Percentiles rank a stretch among this genome's conserved stretches.
These are phyloP conservation scores for Phaeosphaeriaceae sp. DNA, from an alignment of 2,329 filamentous ascomycete genomes.

Conservation along the genomic window DNA sequence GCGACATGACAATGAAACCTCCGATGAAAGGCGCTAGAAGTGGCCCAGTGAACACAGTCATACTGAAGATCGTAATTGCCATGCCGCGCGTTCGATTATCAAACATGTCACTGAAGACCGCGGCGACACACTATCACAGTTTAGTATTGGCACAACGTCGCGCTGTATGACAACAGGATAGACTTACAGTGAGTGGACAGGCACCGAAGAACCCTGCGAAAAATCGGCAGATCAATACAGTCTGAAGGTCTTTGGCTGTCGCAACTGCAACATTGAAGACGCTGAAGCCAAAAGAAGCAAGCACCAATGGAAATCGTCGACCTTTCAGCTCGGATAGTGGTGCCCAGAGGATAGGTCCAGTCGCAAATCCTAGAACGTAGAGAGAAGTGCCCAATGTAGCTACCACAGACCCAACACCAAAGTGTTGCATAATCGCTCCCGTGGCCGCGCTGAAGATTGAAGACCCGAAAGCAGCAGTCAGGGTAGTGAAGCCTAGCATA, in stretches of 20 bases:
- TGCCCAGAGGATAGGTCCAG: conserved; percentile 49
- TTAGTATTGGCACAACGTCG: conserved; percentile 4
- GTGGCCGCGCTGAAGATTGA: conserved; percentile 53
- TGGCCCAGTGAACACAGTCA: conserved; percentile 61
- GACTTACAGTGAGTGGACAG: conserved; percentile 59
- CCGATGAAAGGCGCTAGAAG: conserved; percentile 62
- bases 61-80: conserved; percentile 58
- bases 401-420: conserved; percentile 56
- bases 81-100: conserved; percentile 51
- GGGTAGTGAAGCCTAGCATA: conserved; percentile 76
- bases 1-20: conserved; percentile 60
- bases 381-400: conserved; percentile 59
- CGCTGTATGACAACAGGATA: not conserved
- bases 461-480: conserved; percentile 69
- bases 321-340: conserved; percentile 61
- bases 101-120: conserved; percentile 65
- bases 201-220: conserved; percentile 62
- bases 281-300: conserved; percentile 60
- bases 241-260: conserved; percentile 60
- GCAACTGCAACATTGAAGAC: conserved; percentile 60
- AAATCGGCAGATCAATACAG: conserved; percentile 60
- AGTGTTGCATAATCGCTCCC: conserved; percentile 44
- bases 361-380: conserved; percentile 54
- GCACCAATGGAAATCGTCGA: conserved; percentile 56
- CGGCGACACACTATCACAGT: conserved; percentile 52